Conservation (phyloP, 371 early-diverging fungal species). For the Smittium mucronatum region DNA sequence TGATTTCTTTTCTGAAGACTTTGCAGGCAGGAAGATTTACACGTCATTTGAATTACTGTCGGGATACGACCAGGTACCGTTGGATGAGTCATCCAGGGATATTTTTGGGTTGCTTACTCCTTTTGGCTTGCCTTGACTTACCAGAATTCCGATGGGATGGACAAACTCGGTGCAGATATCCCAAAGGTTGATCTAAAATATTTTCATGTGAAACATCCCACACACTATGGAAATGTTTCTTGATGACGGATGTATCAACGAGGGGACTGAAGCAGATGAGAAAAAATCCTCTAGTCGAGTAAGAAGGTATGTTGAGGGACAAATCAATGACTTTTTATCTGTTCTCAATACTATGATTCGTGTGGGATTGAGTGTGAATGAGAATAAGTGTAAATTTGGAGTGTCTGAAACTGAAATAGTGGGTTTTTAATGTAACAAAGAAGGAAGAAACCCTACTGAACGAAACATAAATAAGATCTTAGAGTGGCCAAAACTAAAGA, state of each 20-base stretch:
- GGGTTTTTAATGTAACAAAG: slow-evolving; percentile 9
- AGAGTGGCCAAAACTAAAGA: slow-evolving; percentile 11
- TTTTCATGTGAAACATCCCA: slow-evolving; percentile 19
- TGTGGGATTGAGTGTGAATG: slow-evolving; percentile 14
- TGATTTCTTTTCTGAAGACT: slow-evolving; percentile 18
- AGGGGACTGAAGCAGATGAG: background rate
- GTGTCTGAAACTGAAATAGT: slow-evolving; percentile 9
- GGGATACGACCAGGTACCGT: slow-evolving; percentile 21
- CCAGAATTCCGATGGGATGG: slow-evolving; percentile 22
- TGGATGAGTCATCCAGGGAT: slow-evolving; percentile 18
- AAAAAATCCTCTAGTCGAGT: background rate
- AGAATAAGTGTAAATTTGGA: slow-evolving; percentile 12
- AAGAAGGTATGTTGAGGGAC: background rate
- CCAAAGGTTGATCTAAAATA: slow-evolving; percentile 17
- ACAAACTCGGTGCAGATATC: slow-evolving; percentile 19
- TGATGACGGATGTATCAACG: slow-evolving; percentile 19
- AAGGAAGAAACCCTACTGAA: slow-evolving; percentile 12
- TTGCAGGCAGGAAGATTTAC: slow-evolving; percentile 17
- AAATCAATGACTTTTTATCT: slow-evolving; percentile 9
- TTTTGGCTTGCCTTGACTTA: slow-evolving; percentile 21
- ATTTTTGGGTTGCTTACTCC: slow-evolving; percentile 20
- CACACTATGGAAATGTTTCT: slow-evolving; percentile 12
- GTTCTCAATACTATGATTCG: background rate
- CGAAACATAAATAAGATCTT: background rate
- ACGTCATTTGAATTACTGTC: slow-evolving; percentile 19